These are phyloP conservation scores for Chalaropsis ovoidea DNA, from an alignment of 2,329 filamentous ascomycete species.

Conservation along the genomic window DNA sequence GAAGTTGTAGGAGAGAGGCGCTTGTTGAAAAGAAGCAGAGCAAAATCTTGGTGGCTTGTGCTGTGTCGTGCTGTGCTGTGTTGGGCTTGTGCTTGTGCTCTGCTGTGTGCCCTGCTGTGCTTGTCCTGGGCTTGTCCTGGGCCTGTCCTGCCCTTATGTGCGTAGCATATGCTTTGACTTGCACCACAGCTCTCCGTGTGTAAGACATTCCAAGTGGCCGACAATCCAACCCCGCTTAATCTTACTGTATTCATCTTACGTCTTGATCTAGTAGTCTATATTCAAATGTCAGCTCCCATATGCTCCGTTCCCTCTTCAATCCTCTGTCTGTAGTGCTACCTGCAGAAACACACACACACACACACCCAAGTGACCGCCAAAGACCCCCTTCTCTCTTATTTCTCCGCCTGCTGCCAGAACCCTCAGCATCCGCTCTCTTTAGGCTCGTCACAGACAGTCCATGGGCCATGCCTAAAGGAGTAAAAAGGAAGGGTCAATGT, in stretches of 20 bases:
- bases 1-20: neutral
- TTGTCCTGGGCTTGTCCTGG: neutral
- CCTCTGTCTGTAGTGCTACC: neutral
- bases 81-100: too few species aligned
- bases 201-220: neutral
- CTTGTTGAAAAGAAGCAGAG: too few species aligned
- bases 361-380: neutral
- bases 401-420: neutral
- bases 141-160: too few species aligned
- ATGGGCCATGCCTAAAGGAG: slow-evolving; percentile 1
- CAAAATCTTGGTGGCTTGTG: too few species aligned
- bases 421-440: neutral
- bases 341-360: neutral
- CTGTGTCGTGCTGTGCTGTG: too few species aligned
- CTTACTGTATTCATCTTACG: neutral
- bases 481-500: slow-evolving; percentile 14
- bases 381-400: neutral
- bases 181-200: slow-evolving; percentile 1
- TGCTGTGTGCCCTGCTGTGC: too few species aligned
- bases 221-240: slow-evolving; percentile 7
- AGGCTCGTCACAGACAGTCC: neutral
- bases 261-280: slow-evolving; percentile 1
- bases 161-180: neutral
- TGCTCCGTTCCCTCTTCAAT: neutral
- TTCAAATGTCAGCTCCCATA: slow-evolving; percentile 3